A percentile compares a stretch with the other conserved stretches of the same genome.
Evolutionary conservation across 805 yeast species (phyloP).

Genomic region (Blastobotrys chiropterorum): DNA sequence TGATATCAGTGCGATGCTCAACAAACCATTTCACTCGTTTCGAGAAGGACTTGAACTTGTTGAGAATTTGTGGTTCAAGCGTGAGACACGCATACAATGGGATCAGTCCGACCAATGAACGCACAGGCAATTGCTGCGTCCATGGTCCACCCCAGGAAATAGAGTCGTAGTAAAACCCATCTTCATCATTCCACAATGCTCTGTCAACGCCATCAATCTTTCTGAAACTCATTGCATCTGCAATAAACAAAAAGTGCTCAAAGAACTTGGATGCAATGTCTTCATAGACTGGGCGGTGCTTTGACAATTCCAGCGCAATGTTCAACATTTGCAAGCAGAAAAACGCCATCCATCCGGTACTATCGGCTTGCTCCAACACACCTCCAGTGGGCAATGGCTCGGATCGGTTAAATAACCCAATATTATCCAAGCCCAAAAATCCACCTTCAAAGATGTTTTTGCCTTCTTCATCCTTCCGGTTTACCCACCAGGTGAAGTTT

Average conservation of each 20-base stretch:
- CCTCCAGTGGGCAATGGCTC: conserved; percentile 95
- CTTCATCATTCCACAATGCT: conserved; percentile 85
- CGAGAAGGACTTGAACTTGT: conserved; percentile 73
- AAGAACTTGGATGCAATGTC: conserved; percentile 91
- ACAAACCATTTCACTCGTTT: conserved; percentile 81
- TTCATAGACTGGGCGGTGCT: conserved; percentile 78
- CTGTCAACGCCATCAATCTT: conserved; percentile 44
- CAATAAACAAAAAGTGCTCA: conserved; percentile 85
- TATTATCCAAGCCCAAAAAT: conserved; percentile 85
- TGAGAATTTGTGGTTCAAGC: conserved; percentile 74
- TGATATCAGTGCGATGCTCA: conserved; percentile 58
- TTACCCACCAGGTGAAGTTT: conserved; percentile 97
- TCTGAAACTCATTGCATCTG: conserved; percentile 84
- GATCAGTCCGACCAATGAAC: conserved; percentile 86
- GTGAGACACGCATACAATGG: conserved; percentile 88
- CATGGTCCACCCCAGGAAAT: conserved; percentile 72
- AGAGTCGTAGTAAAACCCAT: conserved; percentile 85
- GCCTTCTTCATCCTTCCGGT: conserved; percentile 80
- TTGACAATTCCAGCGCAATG: conserved; percentile 85
- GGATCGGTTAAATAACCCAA: conserved; percentile 86
- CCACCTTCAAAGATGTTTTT: conserved; percentile 93
- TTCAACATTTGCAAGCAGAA: conserved; percentile 85
- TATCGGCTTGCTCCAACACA: conserved; percentile 83
- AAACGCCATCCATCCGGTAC: conserved; percentile 98
- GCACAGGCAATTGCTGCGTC: conserved; percentile 65